Base-by-base conservation (phyloP, 2,329 filamentous ascomycete genomes). In the Diaporthe sp. region DNA sequence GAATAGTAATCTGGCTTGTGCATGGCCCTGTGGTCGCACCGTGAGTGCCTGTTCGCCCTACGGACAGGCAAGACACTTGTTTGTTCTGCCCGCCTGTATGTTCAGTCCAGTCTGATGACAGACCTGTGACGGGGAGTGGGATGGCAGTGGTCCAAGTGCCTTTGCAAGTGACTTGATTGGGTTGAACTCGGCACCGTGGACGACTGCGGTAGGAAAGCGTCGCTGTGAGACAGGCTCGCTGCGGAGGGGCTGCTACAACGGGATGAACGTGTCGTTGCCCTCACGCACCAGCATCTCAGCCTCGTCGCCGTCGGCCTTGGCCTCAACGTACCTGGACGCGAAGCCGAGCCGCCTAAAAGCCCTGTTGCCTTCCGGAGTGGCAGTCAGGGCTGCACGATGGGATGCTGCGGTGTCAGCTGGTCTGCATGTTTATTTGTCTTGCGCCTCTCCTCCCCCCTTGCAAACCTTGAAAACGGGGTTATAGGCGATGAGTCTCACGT, bases 301-400 rank as follows among this genome's bases (percentile, higher is more conserved):
- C n/a, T 53, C 55, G 3, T 51, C 71, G 5, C 58, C 57, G 17
- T 65, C 49, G 9, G n/a, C 8, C 34, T 70, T 72, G 28, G 37
- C 51, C 61, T 61, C 57, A 37, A 74, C n/a, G 9, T 57, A 71
- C 58, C 37, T 76, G 4, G 39, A 63, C 13, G 63, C 44, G 57
- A 76, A 76, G 25, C 73, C 70, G 15, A 44, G 37, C 44, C 75
- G 65, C 70, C 37, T 72, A 47, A 76, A 76, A 28, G 63, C 75
- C 42, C 39, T 71, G 25, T 71, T 75, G 4, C 75, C 75, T 25
- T 71, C 47, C 9, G 44, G 34, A 0, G 73, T 75, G 39, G 61
- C 75, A 8, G 75, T 75, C 61, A 76, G 73, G 20, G 75, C 75
- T 76, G 31, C 5, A 15, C 58, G 17, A 39, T 17, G 6, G 39